Evolutionary conservation across 805 yeast genomes (phyloP).

Genomic region (Monosporozyma siamensis): DNA sequence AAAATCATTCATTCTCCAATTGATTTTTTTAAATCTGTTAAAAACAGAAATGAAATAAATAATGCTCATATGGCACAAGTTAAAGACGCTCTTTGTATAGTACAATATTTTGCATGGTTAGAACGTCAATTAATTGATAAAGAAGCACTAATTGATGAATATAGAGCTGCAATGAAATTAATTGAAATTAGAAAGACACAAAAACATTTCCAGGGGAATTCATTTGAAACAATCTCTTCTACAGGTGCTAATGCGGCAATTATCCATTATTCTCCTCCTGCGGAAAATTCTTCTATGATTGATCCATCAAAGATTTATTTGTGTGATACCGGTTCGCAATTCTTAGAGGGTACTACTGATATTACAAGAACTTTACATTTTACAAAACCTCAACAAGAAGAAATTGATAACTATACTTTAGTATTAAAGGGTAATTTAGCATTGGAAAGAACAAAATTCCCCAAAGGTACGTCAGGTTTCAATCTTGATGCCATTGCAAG

Average conservation of each 20-base stretch:
- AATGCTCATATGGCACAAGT: conserved; percentile 71
- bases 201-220: conserved; percentile 53
- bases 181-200: conserved; percentile 44
- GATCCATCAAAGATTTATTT: conserved; percentile 62
- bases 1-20: conserved; percentile 48
- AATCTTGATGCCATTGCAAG: conserved; percentile 77
- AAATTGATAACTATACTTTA: conserved; percentile 61
- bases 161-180: conserved; percentile 53
- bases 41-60: conserved; percentile 60
- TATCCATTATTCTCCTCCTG: conserved; percentile 66
- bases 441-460: conserved; percentile 70
- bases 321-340: conserved; percentile 89
- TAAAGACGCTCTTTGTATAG: conserved; percentile 73
- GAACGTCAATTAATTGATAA: conserved; percentile 43
- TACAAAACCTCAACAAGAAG: conserved; percentile 44
- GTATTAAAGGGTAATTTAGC: conserved; percentile 90
- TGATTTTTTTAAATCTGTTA: conserved; percentile 60
- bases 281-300: conserved; percentile 47
- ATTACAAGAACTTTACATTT: conserved; percentile 84
- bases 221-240: conserved; percentile 70
- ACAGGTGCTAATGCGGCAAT: conserved; percentile 69
- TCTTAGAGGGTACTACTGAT: conserved; percentile 90
- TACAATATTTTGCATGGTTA: conserved; percentile 75
- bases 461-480: conserved; percentile 64
- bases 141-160: conserved; percentile 47